Base-by-base conservation (phyloP, 179 eudicot genomes). In the Pouteria campechiana region DNA sequence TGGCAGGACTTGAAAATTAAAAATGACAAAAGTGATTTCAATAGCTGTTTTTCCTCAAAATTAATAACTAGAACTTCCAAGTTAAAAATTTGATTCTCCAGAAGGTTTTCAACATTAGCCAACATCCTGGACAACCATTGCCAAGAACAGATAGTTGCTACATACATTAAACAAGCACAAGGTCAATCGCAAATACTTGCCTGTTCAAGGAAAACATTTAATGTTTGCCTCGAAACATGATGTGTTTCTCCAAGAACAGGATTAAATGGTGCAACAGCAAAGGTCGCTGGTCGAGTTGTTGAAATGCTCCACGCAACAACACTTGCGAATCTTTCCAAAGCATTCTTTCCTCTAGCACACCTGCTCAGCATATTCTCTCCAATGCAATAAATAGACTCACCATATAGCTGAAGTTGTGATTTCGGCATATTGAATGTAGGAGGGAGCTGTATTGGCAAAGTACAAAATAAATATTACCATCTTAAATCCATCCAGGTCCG, bases 231-330 rank as follows among this genome's bases (percentile, higher is more conserved):
- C 11, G 96, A 79, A 34, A 65, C 81, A 61, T 79, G 94, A 54
- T 86, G 96, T 48, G 94, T 83, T 54, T 86, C 96, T 16, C 96
- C 96, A 50, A 86, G 96, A 32, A 70, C 34, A 22, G 96, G 94
- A 56, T 86, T 86, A 29, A 71, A 86, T 17, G 96, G 96, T 12
- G 76, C 83, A 9, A 74, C 73, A 3, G 94, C 96, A 35, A 86
- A 83, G 56, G 47, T 40, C 21, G 83, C 50, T 16, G 94, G 86
- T 14, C 96, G 75, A 0, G 59, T 0, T 7, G 75, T 79, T 1
- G 90, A 83, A 25, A 86, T 58, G 60, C 65, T 60, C 96, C 96
- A 86, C 0, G 70, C 93, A 16, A 83, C 68, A 1, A 83, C 89
- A 0, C 63, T 22, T 12, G 30, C 14, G 56, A 86, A 73, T 34